Conservation (phyloP, 2,329 filamentous ascomycete species). For the Aureobasidium sp. region DNA sequence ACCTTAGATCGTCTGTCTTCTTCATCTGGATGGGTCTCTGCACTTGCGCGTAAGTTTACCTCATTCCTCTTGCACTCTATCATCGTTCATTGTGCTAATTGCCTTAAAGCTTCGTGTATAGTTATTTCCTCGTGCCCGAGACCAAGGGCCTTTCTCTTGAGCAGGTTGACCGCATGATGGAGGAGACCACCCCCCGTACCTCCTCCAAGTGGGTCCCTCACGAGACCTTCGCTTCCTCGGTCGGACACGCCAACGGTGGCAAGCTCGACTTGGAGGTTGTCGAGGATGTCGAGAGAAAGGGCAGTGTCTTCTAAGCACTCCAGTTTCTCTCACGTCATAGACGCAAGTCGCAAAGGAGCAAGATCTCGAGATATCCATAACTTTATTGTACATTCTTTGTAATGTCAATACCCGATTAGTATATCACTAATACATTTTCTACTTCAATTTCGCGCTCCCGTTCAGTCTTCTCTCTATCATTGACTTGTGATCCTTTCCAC, state of each 20-base stretch:
- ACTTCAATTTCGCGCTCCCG: neutral
- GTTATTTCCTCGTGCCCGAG: slow-evolving; percentile 61
- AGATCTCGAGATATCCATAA: neutral
- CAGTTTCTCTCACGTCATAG: neutral
- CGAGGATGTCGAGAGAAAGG: slow-evolving; percentile 30
- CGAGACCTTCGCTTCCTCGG: slow-evolving; percentile 58
- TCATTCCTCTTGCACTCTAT: too few relatives aligned
- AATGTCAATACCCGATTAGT: neutral
- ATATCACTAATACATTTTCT: neutral
- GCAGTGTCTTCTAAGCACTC: slow-evolving; percentile 26
- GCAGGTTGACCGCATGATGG: slow-evolving; percentile 82
- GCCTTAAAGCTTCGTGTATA: slow-evolving; percentile 45
- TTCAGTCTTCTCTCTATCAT: neutral
- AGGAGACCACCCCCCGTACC: slow-evolving; percentile 71
- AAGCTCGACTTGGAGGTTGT: slow-evolving; percentile 25
- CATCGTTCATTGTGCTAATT: too few relatives aligned
- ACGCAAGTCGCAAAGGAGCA: neutral
- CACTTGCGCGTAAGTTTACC: neutral
- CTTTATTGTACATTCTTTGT: neutral
- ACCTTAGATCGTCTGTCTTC: slow-evolving; percentile 33
- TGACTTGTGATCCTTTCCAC: neutral
- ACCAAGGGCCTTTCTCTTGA: slow-evolving; percentile 60
- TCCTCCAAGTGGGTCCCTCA: slow-evolving; percentile 70
- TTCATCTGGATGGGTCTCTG: slow-evolving; percentile 30
- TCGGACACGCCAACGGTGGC: slow-evolving; percentile 40